A percentile compares a stretch with the other conserved stretches of the same genome.
Conservation (phyloP, 805 yeast species). For the Jamesozyma hellenica region DNA sequence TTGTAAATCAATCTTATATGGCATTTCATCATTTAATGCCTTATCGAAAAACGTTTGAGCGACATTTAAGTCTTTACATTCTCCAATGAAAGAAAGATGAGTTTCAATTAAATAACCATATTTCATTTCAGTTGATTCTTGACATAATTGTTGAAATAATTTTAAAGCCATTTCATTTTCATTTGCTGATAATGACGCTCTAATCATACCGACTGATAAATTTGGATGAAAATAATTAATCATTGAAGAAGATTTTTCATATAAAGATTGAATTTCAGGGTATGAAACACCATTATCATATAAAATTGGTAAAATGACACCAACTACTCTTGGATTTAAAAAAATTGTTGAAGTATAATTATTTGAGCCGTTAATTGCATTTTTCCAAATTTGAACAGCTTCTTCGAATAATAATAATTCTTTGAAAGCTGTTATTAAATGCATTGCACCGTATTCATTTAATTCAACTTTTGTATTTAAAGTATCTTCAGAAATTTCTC, state of each 20-base stretch:
- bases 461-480: constrained; percentile 35
- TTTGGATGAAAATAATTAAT: constrained; percentile 33
- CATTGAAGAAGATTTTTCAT: constrained; percentile 34
- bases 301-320: constrained; percentile 58
- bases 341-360: constrained; percentile 31
- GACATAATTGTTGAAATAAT: constrained; percentile 50
- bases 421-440: constrained; percentile 46
- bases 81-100: constrained; percentile 70
- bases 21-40: constrained; percentile 60
- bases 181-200: constrained; percentile 56
- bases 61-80: constrained; percentile 58
- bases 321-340: constrained; percentile 56
- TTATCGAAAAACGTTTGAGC: constrained; percentile 68
- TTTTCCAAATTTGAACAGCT: constrained; percentile 62
- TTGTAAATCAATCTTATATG: constrained; percentile 60
- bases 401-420: constrained; percentile 53
- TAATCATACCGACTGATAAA: constrained; percentile 61
- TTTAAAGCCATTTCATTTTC: constrained; percentile 57
- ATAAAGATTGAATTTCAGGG: constrained; percentile 50
- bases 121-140: constrained; percentile 37
- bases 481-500: constrained; percentile 43
- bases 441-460: constrained; percentile 47
- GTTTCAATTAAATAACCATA: constrained; percentile 56
- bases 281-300: constrained; percentile 52
- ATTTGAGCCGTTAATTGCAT: constrained; percentile 26